phyloP scores from a whole-genome alignment of 192 early-diverging fungal species.

The Hyaloraphidium curvatum region DNA sequence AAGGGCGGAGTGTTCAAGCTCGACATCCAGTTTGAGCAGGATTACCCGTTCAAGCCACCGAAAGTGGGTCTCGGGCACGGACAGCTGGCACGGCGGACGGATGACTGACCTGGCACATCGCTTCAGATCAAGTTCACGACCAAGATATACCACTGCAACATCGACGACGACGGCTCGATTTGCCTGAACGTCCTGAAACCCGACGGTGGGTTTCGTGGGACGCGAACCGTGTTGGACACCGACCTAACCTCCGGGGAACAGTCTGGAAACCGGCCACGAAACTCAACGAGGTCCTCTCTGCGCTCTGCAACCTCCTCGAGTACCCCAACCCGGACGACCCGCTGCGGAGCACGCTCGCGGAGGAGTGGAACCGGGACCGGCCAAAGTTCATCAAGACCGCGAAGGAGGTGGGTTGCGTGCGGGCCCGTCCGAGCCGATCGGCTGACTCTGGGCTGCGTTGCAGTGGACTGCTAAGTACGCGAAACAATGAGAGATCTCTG shows the following conservation, averaged over 20 bases:
- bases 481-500: too few species aligned
- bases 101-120: not conserved
- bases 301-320: slow-evolving; percentile 41
- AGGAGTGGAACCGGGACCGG: slow-evolving; percentile 41
- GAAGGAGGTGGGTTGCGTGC: slow-evolving; percentile 21
- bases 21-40: slow-evolving; percentile 42
- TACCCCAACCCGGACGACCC: slow-evolving; percentile 71
- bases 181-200: slow-evolving; percentile 55
- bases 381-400: slow-evolving; percentile 46
- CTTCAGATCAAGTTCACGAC: slow-evolving; percentile 49
- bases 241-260: slow-evolving; percentile 1
- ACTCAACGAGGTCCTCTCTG: slow-evolving; percentile 41
- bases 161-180: slow-evolving; percentile 63
- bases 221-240: not conserved
- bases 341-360: slow-evolving; percentile 49
- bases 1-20: slow-evolving; percentile 50
- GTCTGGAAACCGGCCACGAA: slow-evolving; percentile 70
- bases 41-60: slow-evolving; percentile 72
- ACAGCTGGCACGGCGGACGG: not conserved
- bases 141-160: slow-evolving; percentile 66
- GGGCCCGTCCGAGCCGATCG: too few species aligned
- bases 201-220: slow-evolving; percentile 22
- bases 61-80: slow-evolving; percentile 19
- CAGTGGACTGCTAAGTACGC: too few species aligned
- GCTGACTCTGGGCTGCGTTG: too few species aligned